phyloP scores from a whole-genome alignment of 148 eudicot genomes.

The Chenopodium berlandieri region DNA sequence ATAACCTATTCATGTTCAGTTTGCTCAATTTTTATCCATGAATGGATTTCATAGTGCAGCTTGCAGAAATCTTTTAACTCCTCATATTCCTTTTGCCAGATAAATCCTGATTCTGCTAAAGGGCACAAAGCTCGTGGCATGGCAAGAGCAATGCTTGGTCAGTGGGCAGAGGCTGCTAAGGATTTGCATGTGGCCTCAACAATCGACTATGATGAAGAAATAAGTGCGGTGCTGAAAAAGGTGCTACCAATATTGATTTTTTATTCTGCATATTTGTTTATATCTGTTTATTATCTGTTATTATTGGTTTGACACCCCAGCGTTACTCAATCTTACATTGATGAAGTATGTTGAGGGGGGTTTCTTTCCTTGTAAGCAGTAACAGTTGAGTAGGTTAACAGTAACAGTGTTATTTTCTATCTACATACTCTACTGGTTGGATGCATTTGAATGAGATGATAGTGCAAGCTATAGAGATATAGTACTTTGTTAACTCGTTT shows the following conservation, averaged over 20 bases:
- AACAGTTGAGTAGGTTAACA: not conserved
- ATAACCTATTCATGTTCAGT: not conserved
- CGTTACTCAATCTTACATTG: not conserved
- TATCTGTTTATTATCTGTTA: not conserved
- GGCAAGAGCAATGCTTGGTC: conserved; percentile 89
- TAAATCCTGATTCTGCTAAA: conserved; percentile 93
- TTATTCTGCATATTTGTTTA: not conserved
- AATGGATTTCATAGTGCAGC: not conserved
- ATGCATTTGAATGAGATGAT: not conserved
- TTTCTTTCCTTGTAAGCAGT: not conserved
- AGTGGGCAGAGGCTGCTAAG: conserved; percentile 91
- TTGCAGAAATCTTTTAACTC: not conserved
- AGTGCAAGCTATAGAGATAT: not conserved
- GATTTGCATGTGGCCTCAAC: conserved; percentile 89
- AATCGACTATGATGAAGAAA: conserved; percentile 86
- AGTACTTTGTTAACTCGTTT: not conserved
- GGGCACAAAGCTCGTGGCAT: conserved; percentile 84
- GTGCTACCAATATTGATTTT: conserved; percentile 25
- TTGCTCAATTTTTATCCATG: not conserved
- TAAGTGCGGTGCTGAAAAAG: conserved; percentile 60
- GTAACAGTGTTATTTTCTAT: not conserved
- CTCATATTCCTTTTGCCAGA: conserved; percentile 36
- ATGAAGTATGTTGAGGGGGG: not conserved
- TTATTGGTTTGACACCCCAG: not conserved
- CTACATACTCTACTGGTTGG: not conserved